phyloP scores from a whole-genome alignment of 345 rosid species.

The Isatis tinctoria region DNA sequence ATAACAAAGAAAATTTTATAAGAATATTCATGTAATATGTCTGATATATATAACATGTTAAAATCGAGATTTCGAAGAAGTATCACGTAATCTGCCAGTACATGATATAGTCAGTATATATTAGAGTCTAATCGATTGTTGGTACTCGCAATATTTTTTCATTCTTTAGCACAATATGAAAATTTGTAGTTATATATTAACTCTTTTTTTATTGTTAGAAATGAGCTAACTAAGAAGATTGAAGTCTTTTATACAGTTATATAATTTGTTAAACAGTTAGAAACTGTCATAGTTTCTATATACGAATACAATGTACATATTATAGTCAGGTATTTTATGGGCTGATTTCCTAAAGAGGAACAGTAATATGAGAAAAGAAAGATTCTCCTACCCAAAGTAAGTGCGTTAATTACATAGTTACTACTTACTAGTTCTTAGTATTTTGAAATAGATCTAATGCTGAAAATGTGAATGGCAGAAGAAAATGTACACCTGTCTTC shows the following conservation, averaged over 20 bases:
- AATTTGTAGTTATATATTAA: neutral
- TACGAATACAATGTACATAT: neutral
- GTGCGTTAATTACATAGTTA: neutral
- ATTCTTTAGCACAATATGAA: neutral
- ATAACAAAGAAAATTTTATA: neutral
- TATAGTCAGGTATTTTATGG: neutral
- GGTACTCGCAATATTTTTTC: neutral
- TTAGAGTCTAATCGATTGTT: neutral
- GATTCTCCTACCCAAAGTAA: neutral
- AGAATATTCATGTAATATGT: neutral
- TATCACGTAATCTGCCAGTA: neutral
- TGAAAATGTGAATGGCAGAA: neutral
- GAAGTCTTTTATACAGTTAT: neutral
- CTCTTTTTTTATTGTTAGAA: neutral
- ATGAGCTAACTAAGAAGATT: neutral
- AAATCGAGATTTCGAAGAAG: neutral
- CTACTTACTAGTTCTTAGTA: neutral
- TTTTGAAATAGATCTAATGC: neutral
- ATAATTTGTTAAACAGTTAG: neutral
- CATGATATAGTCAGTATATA: neutral
- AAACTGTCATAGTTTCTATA: neutral
- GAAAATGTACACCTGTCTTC: neutral
- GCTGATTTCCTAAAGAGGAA: neutral
- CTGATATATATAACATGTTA: neutral
- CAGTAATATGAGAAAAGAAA: neutral